Base-by-base conservation (phyloP, 352 stramenopile genomes). In the Phytopythium ostracodes region DNA sequence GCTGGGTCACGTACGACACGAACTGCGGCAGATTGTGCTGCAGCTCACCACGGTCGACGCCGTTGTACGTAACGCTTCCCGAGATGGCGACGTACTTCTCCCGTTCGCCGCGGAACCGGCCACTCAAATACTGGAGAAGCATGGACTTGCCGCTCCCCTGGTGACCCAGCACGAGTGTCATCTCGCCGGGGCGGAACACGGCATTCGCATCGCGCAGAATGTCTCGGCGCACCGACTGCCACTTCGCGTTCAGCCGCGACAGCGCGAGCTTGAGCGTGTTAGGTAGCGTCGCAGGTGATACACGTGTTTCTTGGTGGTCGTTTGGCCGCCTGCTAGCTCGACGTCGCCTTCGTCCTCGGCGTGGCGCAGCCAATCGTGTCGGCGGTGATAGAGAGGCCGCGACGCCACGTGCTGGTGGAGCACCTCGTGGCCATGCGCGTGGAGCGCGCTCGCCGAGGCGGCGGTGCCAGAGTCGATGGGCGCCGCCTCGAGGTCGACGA, bases 341-440 rank as follows among this genome's bases (percentile, higher is more conserved):
- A n/a, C n/a, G 7, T 7, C 29, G 29, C 29, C 3, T 8, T 33
- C 29, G 29, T 33, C 29, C 29, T 56, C 42, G n/a, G 33, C 27
- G 10, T 40, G 27, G 4, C 50, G 50, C 50, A 56, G 50, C 9
- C 69, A 20, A 65, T 53, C 9, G 76, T 53, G 9, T 77, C 66
- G 11, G 73, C 73, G 15, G 64, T 60, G 56, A 81, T 36, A 29
- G 56, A 70, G 24, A 85, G 54, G 68, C 76, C 49, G 27, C 66
- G 56, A 52, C 8, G 71, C 62, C 25, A 79, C 54, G 51, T 72
- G 33, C 5, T 72, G 63, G 57, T 79, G 67, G 25, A 79, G 67
- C 22, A 60, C 64, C 17, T 71, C 68, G 4, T 67, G 47, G 12
- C 71, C 74, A 24, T 79, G 52, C 6, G 49, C 54, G 52, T 75